Base-by-base conservation (phyloP, 805 yeast species). In the Myxozyma neglecta region DNA sequence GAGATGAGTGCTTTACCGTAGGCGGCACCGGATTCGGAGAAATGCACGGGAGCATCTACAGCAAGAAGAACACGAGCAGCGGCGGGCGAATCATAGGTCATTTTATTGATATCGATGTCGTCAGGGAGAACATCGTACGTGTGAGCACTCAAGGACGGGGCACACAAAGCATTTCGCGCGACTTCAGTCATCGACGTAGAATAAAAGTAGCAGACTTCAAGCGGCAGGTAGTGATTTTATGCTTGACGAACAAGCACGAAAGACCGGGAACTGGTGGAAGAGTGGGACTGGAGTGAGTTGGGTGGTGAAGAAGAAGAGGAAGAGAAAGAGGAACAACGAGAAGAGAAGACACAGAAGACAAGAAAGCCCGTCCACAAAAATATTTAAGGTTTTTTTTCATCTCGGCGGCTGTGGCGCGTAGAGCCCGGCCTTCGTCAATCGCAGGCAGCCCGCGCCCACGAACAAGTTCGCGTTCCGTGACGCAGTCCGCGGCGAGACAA, bases 141-240 rank as follows among this genome's bases (percentile, higher is more conserved):
- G 52, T 37, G 48, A 35, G 56, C 49, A 51, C 53, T 61, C 66
- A 63, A 53, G 66, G 66, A 46, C 64, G 63, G 56, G 66, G 66
- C 54, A 63, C 66, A 54, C 64, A 63, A 56, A 63, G 66, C 66
- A 63, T 63, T 63, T 52, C 63, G 56, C 63, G 63, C 66, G 66
- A 63, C 66, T 59, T 63, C 66, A 36, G 66, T 63, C 66, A 63
- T 63, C 66, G 64, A 61, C 65, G 56, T 57, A 40, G 53, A 49
- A 47, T 34, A 29, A 32, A 56, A 32, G 16, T 40, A 48, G 52
- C 18, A 18, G 55, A 51, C 55, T 39, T 51, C 55, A 48, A 35
- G 52, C 53, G 53, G 47, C 45, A 49, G 46, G 48, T 5, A 35
- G 52, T 29, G 10, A 9, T 34, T 39, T n/a, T 46, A 42, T 43